A percentile compares a stretch with the other conserved stretches of the same genome.
Evolutionary conservation across 2,329 filamentous ascomycete genomes (phyloP).

Genomic region (Didymella keratinophila): DNA sequence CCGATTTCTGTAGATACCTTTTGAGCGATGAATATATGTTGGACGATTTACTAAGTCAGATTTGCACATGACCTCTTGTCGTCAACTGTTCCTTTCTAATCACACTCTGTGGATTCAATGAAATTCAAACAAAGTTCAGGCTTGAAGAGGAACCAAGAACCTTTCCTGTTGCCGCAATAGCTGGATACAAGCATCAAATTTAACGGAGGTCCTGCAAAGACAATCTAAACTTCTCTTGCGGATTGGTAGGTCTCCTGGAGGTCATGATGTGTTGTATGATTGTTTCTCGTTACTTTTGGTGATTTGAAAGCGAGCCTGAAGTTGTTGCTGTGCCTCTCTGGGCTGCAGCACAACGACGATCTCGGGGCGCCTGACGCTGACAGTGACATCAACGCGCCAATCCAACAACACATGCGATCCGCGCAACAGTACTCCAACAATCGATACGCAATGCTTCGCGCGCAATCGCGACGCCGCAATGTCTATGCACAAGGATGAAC

Average conservation of each 20-base stretch:
- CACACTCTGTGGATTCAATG: not conserved
- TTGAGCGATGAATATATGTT: slow-evolving; percentile 11
- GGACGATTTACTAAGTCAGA: not conserved
- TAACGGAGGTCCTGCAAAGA: no score
- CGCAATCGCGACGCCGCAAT: not conserved
- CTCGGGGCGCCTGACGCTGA: slow-evolving; percentile 14
- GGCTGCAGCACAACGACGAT: slow-evolving; percentile 7
- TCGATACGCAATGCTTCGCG: not conserved
- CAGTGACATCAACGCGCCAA: slow-evolving; percentile 3
- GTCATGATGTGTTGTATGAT: no score
- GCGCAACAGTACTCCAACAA: not conserved
- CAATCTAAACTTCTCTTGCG: no score
- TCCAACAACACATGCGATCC: not conserved
- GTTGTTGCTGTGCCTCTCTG: slow-evolving; percentile 16
- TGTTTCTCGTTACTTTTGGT: no score
- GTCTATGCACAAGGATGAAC: not conserved
- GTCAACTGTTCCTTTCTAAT: not conserved
- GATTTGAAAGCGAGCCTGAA: no score
- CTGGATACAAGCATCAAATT: no score
- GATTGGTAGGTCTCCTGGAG: no score
- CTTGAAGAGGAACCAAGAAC: no score
- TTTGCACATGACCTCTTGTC: not conserved
- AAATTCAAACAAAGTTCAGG: not conserved
- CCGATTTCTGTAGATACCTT: slow-evolving; percentile 13
- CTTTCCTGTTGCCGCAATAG: no score